Evolutionary conservation across 441 rosid species (phyloP).

Genomic region (Euphorbia schlechtendalii): DNA sequence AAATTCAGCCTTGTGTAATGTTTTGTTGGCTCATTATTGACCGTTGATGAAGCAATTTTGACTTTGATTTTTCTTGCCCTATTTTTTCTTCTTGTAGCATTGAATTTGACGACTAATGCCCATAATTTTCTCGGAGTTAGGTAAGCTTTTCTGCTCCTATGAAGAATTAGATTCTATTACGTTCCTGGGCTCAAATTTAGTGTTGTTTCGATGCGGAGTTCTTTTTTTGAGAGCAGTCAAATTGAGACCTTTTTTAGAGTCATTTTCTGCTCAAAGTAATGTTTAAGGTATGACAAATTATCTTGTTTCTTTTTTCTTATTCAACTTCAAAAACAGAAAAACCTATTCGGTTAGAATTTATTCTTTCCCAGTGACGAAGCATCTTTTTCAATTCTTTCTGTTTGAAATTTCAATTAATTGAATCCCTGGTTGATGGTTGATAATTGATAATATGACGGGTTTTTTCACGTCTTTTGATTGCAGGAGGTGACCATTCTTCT

Average conservation of each 20-base stretch:
- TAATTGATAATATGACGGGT: too few species aligned
- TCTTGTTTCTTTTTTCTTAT: background rate
- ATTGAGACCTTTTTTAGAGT: background rate
- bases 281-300: background rate
- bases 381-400: too few species aligned
- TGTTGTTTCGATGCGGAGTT: background rate
- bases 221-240: background rate
- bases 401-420: background rate
- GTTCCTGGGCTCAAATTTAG: background rate
- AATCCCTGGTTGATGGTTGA: too few species aligned
- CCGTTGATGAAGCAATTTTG: slow-evolving; percentile 1
- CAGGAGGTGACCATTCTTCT: slow-evolving; percentile 15
- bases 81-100: background rate
- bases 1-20: slow-evolving; percentile 8
- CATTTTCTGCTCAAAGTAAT: background rate
- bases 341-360: background rate
- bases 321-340: slow-evolving; percentile 2
- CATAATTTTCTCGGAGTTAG: slow-evolving; percentile 1
- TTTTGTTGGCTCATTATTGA: slow-evolving; percentile 13
- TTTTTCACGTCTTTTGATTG: too few species aligned
- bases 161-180: background rate
- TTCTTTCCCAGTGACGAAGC: background rate
- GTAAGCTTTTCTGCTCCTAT: background rate
- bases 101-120: background rate
- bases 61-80: slow-evolving; percentile 13